Base-by-base conservation (phyloP, 345 rosid genomes). In the Psidium guajava region DNA sequence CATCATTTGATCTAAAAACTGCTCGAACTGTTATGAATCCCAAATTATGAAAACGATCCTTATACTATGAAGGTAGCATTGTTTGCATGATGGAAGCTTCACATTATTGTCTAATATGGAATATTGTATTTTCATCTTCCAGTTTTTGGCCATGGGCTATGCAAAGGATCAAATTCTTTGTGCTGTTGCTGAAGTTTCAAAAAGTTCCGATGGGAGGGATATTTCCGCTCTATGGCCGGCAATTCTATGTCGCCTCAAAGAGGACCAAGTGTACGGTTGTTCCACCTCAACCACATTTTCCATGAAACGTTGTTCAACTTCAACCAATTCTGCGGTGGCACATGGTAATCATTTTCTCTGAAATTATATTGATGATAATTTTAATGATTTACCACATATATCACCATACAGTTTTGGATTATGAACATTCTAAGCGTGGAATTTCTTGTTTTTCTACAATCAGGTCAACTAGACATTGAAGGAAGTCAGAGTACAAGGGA, bases 171-270 rank as follows among this genome's bases (percentile, higher is more conserved):
- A 91, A 88, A 93, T 93, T 56, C 87, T 88, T 83, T 85, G 25
- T 83, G 95, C 98, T 77, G 90, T 88, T 85, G 82, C 82, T 90
- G 94, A 94, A 88, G 94, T 92, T 83, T 92, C 93, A 83, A 90
- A 91, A 88, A 89, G 91, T 86, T 91, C 96, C 50, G 86, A 83
- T 82, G 88, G 86, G 85, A 91, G 91, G 89, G 95, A 92, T 83
- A 91, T 91, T 47, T 90, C 95, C 36, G 89, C 93, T 69, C 89
- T 94, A 75, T 93, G 93, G 96, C 93, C 92, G 47, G 88, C 93
- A 6, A 95, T 93, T 52, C 85, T 92, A 86, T 93, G 95, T 87
- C 91, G 81, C 87, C 98, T 95, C 61, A 95, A 90, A 85, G 95
- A 96, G 91, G 91, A 90, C 86, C 90, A 89, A 86, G 90, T 94